Evolutionary conservation across 495 filamentous ascomycete genomes (phyloP).

Genomic region (Neurospora tetrasperma): DNA sequence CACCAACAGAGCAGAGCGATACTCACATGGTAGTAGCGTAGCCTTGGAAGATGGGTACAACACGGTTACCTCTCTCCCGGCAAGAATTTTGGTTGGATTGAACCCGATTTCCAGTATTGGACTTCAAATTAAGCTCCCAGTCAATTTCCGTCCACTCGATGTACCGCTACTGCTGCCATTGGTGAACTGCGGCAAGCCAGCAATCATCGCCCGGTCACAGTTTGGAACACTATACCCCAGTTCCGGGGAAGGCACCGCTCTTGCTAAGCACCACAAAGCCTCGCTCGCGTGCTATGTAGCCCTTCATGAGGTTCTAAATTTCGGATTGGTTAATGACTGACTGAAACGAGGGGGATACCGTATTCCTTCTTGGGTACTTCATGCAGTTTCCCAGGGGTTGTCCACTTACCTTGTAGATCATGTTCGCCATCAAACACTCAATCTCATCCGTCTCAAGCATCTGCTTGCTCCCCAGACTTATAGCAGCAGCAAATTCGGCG

Average conservation of each 20-base stretch:
- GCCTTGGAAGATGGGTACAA: no score
- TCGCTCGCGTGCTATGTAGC: slow-evolving; percentile 86
- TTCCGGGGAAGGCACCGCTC: slow-evolving; percentile 88
- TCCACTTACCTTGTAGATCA: slow-evolving; percentile 83
- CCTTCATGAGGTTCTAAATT: slow-evolving; percentile 80
- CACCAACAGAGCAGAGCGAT: background rate
- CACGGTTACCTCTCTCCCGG: background rate
- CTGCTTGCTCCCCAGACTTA: slow-evolving; percentile 47
- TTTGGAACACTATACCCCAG: slow-evolving; percentile 55
- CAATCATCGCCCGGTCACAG: background rate
- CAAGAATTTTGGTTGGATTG: background rate
- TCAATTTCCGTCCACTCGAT: background rate
- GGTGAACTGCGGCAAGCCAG: background rate
- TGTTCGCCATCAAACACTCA: slow-evolving; percentile 85
- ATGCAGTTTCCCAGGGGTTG: background rate
- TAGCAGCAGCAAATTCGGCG: slow-evolving; percentile 58
- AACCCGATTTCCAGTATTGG: background rate
- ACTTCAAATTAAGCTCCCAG: background rate
- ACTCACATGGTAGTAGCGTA: background rate
- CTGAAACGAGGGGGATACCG: background rate
- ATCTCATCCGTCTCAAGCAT: slow-evolving; percentile 82
- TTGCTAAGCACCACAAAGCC: slow-evolving; percentile 88
- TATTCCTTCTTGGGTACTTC: background rate
- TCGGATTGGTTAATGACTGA: background rate
- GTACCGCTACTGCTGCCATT: background rate